These are phyloP conservation scores for Hypoxylon sp. DNA, from an alignment of 2,329 filamentous ascomycete genomes.

Conservation along the genomic window DNA sequence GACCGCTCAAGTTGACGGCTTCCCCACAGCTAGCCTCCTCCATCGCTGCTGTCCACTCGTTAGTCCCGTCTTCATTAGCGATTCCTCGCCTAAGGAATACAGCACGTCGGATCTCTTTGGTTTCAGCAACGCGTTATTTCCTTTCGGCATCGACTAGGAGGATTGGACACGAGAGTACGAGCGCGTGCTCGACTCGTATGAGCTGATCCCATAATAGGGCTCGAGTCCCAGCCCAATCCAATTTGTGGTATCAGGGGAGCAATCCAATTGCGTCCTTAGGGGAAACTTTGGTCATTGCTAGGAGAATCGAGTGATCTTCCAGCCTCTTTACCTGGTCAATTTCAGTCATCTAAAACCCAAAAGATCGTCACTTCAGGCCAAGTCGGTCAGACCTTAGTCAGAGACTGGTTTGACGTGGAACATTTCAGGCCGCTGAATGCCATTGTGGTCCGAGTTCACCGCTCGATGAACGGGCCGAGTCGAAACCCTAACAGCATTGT, in stretches of 20 bases:
- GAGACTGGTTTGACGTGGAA: no score
- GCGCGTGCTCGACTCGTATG: not conserved
- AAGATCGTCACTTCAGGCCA: not conserved
- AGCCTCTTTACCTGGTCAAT: not conserved
- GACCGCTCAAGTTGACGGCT: not conserved
- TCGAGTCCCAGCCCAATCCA: not conserved
- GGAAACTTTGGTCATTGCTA: not conserved
- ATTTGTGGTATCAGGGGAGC: no score
- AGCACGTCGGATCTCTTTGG: not conserved
- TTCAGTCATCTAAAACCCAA: not conserved
- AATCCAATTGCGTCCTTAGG: no score
- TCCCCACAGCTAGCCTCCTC: not conserved
- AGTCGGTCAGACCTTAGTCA: not conserved
- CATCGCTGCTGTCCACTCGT: not conserved
- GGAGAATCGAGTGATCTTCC: slow-evolving; percentile 9
- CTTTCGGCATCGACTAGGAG: not conserved
- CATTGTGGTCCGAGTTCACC: not conserved
- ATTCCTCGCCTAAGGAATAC: not conserved
- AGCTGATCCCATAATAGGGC: not conserved
- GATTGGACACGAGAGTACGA: not conserved
- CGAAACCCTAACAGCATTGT: not conserved
- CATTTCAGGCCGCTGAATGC: no score
- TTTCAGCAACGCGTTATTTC: not conserved
- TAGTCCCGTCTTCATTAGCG: slow-evolving; percentile 7
- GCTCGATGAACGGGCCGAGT: no score